These are phyloP conservation scores for Talaromyces trachyspermus DNA, from an alignment of 495 filamentous ascomycete genomes.

Conservation along the genomic window DNA sequence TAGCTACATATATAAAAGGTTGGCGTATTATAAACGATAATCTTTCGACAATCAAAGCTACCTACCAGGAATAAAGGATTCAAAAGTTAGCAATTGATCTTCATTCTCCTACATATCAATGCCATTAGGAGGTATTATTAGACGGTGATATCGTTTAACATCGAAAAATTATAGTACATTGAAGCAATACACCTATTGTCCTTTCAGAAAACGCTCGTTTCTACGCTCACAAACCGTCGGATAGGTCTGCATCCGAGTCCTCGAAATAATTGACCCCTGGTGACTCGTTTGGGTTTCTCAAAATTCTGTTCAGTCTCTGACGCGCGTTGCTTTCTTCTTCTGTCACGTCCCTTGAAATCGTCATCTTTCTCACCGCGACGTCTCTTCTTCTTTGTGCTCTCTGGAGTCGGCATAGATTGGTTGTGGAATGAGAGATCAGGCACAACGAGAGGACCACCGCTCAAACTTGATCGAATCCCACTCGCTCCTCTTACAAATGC, in stretches of 20 bases:
- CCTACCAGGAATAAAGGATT: too few species aligned
- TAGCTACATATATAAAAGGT: too few species aligned
- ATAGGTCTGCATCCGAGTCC: constrained; percentile 1
- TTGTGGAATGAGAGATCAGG: constrained; percentile 1
- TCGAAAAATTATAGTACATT: too few species aligned
- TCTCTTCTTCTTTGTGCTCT: not conserved
- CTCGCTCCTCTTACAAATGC: not conserved
- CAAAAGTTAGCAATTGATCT: too few species aligned
- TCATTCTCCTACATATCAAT: too few species aligned
- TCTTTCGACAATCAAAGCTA: too few species aligned
- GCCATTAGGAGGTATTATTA: too few species aligned
- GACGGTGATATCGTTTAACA: too few species aligned
- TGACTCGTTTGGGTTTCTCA: constrained; percentile 2
- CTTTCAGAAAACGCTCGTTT: not conserved
- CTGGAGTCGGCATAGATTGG: not conserved
- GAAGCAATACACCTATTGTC: too few species aligned
- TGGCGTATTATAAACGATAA: not conserved
- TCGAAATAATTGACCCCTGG: constrained; percentile 2
- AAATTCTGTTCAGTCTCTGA: not conserved
- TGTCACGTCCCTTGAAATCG: not conserved
- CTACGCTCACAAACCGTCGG: not conserved
- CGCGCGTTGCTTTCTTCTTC: not conserved
- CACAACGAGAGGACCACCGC: not conserved
- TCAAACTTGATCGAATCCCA: not conserved
- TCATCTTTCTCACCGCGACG: constrained; percentile 6